These are phyloP conservation scores for Porogramme epimiltina DNA, from an alignment of 1,284 basidiomycete species.

Conservation along the genomic window DNA sequence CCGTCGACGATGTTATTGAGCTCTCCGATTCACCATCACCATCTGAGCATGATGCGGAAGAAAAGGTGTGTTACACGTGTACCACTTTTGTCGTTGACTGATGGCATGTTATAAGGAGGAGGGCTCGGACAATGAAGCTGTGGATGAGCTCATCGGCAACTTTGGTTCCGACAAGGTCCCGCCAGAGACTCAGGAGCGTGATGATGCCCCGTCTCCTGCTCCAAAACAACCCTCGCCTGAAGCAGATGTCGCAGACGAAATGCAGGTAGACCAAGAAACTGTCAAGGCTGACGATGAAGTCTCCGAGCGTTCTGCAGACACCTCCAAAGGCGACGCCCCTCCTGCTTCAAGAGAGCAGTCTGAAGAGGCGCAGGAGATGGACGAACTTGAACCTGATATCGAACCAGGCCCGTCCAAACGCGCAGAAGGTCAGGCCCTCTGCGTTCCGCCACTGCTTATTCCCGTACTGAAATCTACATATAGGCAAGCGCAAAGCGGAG, in stretches of 20 bases:
- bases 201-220: conserved; percentile 13
- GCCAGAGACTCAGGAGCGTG: neutral
- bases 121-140: conserved; percentile 21
- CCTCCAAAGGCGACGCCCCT: conserved; percentile 13
- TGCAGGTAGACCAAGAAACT: conserved; percentile 16
- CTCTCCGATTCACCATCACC: too few species aligned
- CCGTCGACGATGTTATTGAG: neutral
- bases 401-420: neutral
- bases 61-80: conserved; percentile 1
- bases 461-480: neutral
- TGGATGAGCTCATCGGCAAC: conserved; percentile 18
- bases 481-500: conserved; percentile 65
- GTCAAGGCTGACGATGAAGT: conserved; percentile 18
- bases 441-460: neutral
- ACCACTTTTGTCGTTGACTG: neutral
- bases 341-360: conserved; percentile 7
- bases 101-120: conserved; percentile 8
- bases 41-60: conserved; percentile 2
- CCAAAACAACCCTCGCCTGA: neutral
- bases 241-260: conserved; percentile 3
- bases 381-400: neutral
- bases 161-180: conserved; percentile 13
- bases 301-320: conserved; percentile 1
- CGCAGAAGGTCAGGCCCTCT: conserved; percentile 12
- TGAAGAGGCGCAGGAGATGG: neutral